These are phyloP conservation scores for Solanum phureja DNA, from an alignment of 257 asterid species.

Conservation along the genomic window DNA sequence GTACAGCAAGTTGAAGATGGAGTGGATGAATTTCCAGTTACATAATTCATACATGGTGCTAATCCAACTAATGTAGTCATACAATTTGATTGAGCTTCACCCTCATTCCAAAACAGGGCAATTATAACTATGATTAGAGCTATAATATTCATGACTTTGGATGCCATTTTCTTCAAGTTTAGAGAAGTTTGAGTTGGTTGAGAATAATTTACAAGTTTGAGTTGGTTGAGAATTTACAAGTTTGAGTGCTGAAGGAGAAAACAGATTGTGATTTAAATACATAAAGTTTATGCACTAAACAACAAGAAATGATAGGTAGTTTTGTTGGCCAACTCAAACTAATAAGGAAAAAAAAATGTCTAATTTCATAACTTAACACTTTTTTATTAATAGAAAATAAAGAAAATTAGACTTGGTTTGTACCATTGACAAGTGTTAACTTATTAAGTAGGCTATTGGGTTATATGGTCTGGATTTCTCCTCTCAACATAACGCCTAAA, in stretches of 20 bases:
- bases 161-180: slow-evolving; percentile 15
- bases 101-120: slow-evolving; percentile 2
- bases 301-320: slow-evolving; percentile 1
- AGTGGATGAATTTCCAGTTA: slow-evolving; percentile 30
- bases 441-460: background rate
- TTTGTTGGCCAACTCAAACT: slow-evolving; percentile 24
- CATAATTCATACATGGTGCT: slow-evolving; percentile 37
- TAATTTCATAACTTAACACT: background rate
- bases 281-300: background rate
- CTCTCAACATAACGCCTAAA: background rate
- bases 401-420: background rate
- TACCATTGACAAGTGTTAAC: background rate
- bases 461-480: background rate
- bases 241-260: slow-evolving; percentile 7
- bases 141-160: background rate
- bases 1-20: slow-evolving; percentile 45
- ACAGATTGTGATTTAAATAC: slow-evolving; percentile 4
- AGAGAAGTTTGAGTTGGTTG: background rate
- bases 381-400: background rate
- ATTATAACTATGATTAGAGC: slow-evolving; percentile 2
- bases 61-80: slow-evolving; percentile 26
- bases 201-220: background rate
- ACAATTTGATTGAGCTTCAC: slow-evolving; percentile 34
- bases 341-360: background rate
- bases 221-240: no score